These are phyloP conservation scores for Kluyveromyces sp. DNA, from an alignment of 1,139 yeast species.

Conservation along the genomic window DNA sequence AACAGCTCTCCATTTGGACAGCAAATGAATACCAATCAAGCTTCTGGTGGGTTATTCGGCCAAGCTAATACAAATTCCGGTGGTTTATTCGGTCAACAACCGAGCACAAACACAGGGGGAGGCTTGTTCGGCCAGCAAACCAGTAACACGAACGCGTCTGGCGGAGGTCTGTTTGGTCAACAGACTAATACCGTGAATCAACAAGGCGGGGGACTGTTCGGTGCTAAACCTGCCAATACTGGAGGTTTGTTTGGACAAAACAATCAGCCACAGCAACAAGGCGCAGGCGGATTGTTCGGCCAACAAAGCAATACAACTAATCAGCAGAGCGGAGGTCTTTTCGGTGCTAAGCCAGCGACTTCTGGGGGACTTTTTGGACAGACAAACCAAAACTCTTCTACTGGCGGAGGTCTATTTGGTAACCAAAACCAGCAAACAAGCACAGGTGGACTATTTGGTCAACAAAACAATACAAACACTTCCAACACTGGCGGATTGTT, in stretches of 20 bases:
- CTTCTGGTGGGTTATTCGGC: conserved; percentile 31
- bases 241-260: conserved; percentile 36
- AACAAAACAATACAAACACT: conserved; percentile 13
- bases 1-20: conserved; percentile 23
- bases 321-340: background rate
- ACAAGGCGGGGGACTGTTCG: conserved; percentile 37
- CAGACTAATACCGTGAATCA: conserved; percentile 15
- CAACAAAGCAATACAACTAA: conserved; percentile 24
- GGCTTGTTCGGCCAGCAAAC: conserved; percentile 31
- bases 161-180: conserved; percentile 32
- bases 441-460: conserved; percentile 33
- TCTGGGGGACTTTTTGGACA: conserved; percentile 26
- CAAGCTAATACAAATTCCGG: conserved; percentile 17
- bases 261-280: conserved; percentile 15
- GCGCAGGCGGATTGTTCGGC: conserved; percentile 33
- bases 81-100: conserved; percentile 16
- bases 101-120: conserved; percentile 13
- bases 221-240: conserved; percentile 31
- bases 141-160: conserved; percentile 13
- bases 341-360: background rate
- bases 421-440: conserved; percentile 14
- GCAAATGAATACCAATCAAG: conserved; percentile 11
- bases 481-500: conserved; percentile 28
- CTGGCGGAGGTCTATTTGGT: conserved; percentile 26
- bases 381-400: conserved; percentile 12